Base-by-base conservation (phyloP, 2,329 filamentous ascomycete genomes). In the Colletotrichum cereale region DNA sequence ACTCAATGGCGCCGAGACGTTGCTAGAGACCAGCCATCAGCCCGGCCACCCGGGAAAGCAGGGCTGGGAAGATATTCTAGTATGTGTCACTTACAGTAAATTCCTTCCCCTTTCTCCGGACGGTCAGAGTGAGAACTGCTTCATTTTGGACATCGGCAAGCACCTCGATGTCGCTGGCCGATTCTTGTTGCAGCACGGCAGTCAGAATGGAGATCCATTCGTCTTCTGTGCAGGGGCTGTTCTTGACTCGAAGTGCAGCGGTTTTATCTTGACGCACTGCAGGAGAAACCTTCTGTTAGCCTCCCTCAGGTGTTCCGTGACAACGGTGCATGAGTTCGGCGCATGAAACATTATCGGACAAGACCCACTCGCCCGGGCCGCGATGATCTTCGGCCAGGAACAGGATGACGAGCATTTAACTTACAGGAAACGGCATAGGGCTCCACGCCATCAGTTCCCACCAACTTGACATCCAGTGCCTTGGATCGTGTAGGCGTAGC, bases 131-230 rank as follows among this genome's bases (percentile, higher is more conserved):
- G n/a, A 93, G 83, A 2, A 83, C 84, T 26, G 82, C 78, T 68
- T 86, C 84, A 56, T 84, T 84, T 58, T 86, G 82, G 56, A 92
- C 83, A 5, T 88, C 85, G 29, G 91, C 92, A 26, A 89, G 84
- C 26, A 85, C 84, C 74, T 92, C 88, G 31, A 93, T 85, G 71
- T 87, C 86, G 24, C 86, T 80, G 55, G 87, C 77, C 16, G 84
- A 80, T 53, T 85, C 82, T 64, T 86, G 82, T 12, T 89, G 82
- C 42, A 95, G 83, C 58, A 91, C 80, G 57, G 86, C 84, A 57
- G 83, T 82, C 24, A 95, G 80, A 62, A 92, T 87, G 18, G 80
- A 77, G 78, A 90, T 86, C 92, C 92, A 95, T 79, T 94, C 91
- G n/a, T 86, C 82, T 68, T 88, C 82, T 29, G 86, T 84, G 72